These are phyloP conservation scores for Psilocybe mexicana DNA, from an alignment of 1,284 basidiomycete species.

Conservation along the genomic window DNA sequence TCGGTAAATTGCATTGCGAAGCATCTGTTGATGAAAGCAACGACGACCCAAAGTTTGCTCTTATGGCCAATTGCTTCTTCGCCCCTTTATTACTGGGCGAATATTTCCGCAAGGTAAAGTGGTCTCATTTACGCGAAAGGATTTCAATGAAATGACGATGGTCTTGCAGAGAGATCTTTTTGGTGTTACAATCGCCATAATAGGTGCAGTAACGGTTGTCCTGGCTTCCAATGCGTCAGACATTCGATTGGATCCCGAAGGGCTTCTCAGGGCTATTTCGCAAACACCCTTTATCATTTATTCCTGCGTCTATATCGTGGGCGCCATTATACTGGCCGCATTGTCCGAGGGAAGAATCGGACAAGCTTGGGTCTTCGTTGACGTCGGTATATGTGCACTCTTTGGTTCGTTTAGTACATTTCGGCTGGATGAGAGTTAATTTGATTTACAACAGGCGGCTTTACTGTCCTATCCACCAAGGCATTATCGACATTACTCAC, in stretches of 20 bases:
- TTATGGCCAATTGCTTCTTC: conserved; percentile 94
- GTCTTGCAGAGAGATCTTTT: conserved; percentile 71
- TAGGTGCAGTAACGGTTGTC: conserved; percentile 92
- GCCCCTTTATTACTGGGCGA: conserved; percentile 88
- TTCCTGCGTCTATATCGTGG: conserved; percentile 59
- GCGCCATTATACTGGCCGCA: conserved; percentile 58
- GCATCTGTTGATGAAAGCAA: conserved; percentile 5
- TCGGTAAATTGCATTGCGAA: background rate
- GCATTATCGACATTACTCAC: conserved; percentile 87
- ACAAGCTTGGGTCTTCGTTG: conserved; percentile 75
- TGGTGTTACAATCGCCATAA: conserved; percentile 80
- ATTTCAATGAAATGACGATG: background rate
- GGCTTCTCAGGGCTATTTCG: conserved; percentile 70
- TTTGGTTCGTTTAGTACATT: conserved; percentile 56
- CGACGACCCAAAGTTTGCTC: conserved; percentile 60
- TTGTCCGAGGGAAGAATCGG: conserved; percentile 65
- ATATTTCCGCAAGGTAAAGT: conserved; percentile 64
- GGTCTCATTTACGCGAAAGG: conserved; percentile 8
- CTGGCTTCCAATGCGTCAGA: conserved; percentile 75
- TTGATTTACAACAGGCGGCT: conserved; percentile 63
- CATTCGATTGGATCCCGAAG: conserved; percentile 66
- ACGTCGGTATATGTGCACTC: conserved; percentile 86
- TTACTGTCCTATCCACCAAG: conserved; percentile 94
- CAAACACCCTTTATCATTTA: conserved; percentile 78
- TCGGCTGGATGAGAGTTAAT: background rate